A percentile compares a stretch with the other conserved stretches of the same genome.
phyloP scores from a whole-genome alignment of 2,329 filamentous ascomycete genomes.

The Nemania bipapillata region DNA sequence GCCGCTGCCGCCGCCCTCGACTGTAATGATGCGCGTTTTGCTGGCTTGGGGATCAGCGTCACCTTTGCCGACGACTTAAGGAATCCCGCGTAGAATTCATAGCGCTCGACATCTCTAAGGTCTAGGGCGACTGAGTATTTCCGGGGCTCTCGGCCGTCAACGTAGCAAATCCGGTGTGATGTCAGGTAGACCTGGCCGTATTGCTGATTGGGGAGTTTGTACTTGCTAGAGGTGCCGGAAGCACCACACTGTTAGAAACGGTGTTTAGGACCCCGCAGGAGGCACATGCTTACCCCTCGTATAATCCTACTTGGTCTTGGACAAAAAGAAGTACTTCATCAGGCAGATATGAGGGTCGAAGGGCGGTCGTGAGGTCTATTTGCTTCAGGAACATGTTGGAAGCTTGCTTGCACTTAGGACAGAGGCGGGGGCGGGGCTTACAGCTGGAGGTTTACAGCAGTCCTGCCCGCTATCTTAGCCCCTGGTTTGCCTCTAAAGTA shows the following conservation, averaged over 20 bases:
- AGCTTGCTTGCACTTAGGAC: conserved; percentile 27
- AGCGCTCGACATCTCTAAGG: conserved; percentile 88
- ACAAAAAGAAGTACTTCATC: conserved; percentile 97
- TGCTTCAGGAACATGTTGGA: conserved; percentile 88
- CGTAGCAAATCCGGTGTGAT: conserved; percentile 93
- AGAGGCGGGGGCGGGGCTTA: conserved; percentile 30
- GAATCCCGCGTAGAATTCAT: conserved; percentile 93
- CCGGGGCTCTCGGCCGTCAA: conserved; percentile 86
- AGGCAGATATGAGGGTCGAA: conserved; percentile 89
- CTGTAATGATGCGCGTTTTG: conserved; percentile 71
- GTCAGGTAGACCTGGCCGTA: conserved; percentile 97
- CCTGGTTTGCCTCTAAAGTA: conserved; percentile 3
- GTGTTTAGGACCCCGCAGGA: background rate
- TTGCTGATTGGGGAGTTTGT: conserved; percentile 92
- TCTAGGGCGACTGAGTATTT: conserved; percentile 86
- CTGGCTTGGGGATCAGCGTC: conserved; percentile 83
- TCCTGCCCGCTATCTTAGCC: conserved; percentile 5
- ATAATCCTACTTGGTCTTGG: conserved; percentile 95
- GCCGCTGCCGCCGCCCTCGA: conserved; percentile 63
- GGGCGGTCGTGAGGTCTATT: conserved; percentile 93
- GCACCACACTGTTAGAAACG: conserved; percentile 26
- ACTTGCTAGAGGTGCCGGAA: conserved; percentile 71
- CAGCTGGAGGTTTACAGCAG: conserved; percentile 26
- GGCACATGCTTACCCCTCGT: conserved; percentile 80
- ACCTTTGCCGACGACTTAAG: conserved; percentile 95